phyloP scores from a whole-genome alignment of 2,329 filamentous ascomycete genomes.

The Cordyceps fumosorosea region DNA sequence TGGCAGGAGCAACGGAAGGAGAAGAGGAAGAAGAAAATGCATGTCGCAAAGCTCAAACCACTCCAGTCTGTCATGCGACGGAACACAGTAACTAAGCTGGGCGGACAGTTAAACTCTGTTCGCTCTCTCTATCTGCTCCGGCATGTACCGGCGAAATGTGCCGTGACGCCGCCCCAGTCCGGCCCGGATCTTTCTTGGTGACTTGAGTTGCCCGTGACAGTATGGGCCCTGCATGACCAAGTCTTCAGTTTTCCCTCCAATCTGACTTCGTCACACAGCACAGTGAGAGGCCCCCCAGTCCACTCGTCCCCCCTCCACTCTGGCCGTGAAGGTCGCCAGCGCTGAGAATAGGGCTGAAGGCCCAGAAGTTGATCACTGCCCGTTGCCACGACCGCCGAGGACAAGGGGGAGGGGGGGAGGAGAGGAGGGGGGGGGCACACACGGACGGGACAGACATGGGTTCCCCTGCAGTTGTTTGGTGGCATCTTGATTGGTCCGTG shows the following conservation, averaged over 20 bases:
- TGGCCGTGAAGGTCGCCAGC: background rate
- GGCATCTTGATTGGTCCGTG: background rate
- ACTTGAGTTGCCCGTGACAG: background rate
- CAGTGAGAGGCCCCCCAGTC: background rate
- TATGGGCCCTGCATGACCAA: background rate
- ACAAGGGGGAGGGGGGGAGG: background rate
- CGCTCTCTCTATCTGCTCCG: background rate
- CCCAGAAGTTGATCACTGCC: background rate
- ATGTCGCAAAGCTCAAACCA: background rate
- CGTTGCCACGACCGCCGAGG: background rate
- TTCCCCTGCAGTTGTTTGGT: background rate
- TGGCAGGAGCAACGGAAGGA: background rate
- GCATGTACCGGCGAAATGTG: background rate
- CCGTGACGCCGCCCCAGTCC: background rate
- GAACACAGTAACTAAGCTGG: background rate
- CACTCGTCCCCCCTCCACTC: no score
- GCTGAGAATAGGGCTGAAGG: background rate
- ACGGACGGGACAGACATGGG: background rate
- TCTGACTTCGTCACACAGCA: background rate
- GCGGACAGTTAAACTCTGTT: no score
- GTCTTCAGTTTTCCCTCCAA: background rate
- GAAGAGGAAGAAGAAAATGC: background rate
- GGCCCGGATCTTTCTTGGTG: background rate
- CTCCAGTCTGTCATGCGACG: background rate
- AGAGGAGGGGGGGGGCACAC: background rate